Conservation (phyloP, 208 protist genomes). For the Leishmania martiniquensis region DNA sequence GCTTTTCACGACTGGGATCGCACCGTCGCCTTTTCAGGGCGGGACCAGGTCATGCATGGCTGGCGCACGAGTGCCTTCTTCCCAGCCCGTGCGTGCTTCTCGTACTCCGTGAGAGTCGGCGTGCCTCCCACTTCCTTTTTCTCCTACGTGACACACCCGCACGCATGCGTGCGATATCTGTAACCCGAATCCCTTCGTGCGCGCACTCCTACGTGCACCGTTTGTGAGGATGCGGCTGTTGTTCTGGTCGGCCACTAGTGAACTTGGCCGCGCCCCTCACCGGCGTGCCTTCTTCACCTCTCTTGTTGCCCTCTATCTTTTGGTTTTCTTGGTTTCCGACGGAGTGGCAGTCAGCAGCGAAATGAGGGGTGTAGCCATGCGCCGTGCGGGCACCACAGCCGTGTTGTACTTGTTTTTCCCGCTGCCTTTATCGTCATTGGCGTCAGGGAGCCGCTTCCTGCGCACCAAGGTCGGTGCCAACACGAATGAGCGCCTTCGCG, state of each 20-base stretch:
- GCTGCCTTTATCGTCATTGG: not conserved
- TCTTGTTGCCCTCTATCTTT: too few relatives aligned
- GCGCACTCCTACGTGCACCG: not conserved
- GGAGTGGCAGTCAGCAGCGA: not conserved
- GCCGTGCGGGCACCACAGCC: not conserved
- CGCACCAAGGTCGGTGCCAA: constrained; percentile 20
- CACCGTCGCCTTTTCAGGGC: too few relatives aligned
- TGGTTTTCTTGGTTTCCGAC: not conserved
- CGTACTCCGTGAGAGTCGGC: too few relatives aligned
- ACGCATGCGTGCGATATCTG: too few relatives aligned
- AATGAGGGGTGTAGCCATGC: not conserved
- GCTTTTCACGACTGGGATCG: too few relatives aligned
- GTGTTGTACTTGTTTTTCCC: not conserved
- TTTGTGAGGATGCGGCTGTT: not conserved
- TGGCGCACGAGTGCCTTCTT: too few relatives aligned
- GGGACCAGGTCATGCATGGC: too few relatives aligned
- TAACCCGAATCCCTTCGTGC: not conserved
- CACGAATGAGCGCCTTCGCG: constrained; percentile 14
- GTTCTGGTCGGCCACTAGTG: too few relatives aligned
- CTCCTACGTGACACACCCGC: too few relatives aligned
- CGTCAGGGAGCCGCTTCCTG: constrained; percentile 1
- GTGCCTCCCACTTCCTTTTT: too few relatives aligned
- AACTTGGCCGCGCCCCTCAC: too few relatives aligned
- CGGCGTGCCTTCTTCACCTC: not conserved
- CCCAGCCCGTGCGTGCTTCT: too few relatives aligned